A percentile compares a stretch with the other conserved stretches of the same genome.
Evolutionary conservation across 768 basidiomycete species (phyloP).

Genomic region (Dictyophora rubrovolvata): DNA sequence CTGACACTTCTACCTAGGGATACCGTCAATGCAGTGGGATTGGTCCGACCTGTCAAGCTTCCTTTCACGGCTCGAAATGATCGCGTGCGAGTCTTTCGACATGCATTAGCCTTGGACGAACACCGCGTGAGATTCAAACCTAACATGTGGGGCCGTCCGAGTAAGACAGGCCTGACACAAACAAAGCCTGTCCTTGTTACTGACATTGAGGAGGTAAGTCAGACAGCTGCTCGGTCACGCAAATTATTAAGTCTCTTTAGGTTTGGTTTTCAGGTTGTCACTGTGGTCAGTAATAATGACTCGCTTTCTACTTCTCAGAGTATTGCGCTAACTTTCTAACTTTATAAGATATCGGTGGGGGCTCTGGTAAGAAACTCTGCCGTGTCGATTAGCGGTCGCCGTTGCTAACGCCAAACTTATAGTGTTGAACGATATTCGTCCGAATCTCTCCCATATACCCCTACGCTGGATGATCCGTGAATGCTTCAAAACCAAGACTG

Average conservation of each 20-base stretch:
- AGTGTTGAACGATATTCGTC: constrained; percentile 7
- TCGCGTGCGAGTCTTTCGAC: constrained; percentile 17
- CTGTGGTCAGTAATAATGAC: constrained; percentile 34
- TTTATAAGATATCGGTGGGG: constrained; percentile 13
- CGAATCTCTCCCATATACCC: constrained; percentile 8
- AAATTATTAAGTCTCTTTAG: too few relatives aligned
- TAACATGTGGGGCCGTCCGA: constrained; percentile 7
- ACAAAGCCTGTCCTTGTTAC: constrained; percentile 33
- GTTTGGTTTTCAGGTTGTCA: constrained; percentile 78
- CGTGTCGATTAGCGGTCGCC: too few relatives aligned
- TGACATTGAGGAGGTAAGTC: constrained; percentile 16
- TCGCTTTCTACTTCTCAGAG: too few relatives aligned
- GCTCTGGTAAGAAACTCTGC: too few relatives aligned
- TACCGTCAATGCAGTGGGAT: constrained; percentile 52
- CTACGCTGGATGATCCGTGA: constrained; percentile 17
- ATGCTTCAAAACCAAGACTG: constrained; percentile 7
- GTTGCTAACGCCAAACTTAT: too few relatives aligned
- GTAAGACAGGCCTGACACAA: constrained; percentile 29
- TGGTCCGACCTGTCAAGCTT: constrained; percentile 10
- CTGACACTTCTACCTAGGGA: constrained; percentile 41
- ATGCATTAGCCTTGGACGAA: constrained; percentile 15
- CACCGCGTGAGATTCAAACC: constrained; percentile 13
- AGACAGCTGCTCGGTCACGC: constrained; percentile 32
- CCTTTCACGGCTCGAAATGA: constrained; percentile 13
- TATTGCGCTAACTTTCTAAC: too few relatives aligned